A percentile compares a stretch with the other conserved stretches of the same genome.
Evolutionary conservation across 1,139 yeast genomes (phyloP).

Genomic region (Scheffersomyces lignicola): DNA sequence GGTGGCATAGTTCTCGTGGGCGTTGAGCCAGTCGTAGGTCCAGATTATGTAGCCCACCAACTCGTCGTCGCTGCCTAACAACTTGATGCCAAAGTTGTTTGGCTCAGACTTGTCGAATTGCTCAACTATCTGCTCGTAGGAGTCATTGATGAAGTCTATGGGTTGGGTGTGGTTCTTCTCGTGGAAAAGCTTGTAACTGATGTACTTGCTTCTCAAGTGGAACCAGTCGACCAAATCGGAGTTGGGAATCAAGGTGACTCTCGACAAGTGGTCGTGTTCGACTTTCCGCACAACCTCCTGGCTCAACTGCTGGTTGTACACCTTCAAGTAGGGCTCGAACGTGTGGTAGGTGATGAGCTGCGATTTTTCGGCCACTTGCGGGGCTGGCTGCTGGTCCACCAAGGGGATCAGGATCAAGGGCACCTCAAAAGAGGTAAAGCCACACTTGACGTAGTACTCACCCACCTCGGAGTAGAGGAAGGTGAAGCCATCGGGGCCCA

Average conservation of each 20-base stretch:
- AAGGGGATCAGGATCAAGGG: constrained; percentile 29
- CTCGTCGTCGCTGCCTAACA: constrained; percentile 16
- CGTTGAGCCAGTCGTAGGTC: constrained; percentile 40
- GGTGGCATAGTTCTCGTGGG: constrained; percentile 24
- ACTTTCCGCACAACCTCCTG: constrained; percentile 18
- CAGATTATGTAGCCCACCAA: constrained; percentile 35
- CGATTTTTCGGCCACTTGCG: constrained; percentile 5
- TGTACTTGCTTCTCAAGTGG: constrained; percentile 41
- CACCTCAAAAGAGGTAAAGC: constrained; percentile 54
- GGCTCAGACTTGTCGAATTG: constrained; percentile 26
- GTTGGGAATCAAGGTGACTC: constrained; percentile 32
- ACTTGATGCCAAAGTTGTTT: constrained; percentile 31
- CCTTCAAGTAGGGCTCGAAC: constrained; percentile 26
- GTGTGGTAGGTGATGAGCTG: constrained; percentile 30
- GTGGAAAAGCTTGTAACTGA: constrained; percentile 30
- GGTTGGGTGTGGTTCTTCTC: constrained; percentile 11
- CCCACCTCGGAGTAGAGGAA: constrained; percentile 75
- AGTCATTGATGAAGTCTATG: constrained; percentile 24
- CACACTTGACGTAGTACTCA: constrained; percentile 59
- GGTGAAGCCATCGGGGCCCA: constrained; percentile 42
- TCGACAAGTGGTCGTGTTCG: constrained; percentile 23
- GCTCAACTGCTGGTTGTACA: constrained; percentile 22
- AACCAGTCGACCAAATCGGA: constrained; percentile 43
- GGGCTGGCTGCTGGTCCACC: not conserved
- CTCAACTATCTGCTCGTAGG: constrained; percentile 25